A percentile compares a stretch with the other conserved stretches of the same genome.
These are phyloP conservation scores for Eucalyptus rudis DNA, from an alignment of 345 rosid genomes.

Conservation along the genomic window DNA sequence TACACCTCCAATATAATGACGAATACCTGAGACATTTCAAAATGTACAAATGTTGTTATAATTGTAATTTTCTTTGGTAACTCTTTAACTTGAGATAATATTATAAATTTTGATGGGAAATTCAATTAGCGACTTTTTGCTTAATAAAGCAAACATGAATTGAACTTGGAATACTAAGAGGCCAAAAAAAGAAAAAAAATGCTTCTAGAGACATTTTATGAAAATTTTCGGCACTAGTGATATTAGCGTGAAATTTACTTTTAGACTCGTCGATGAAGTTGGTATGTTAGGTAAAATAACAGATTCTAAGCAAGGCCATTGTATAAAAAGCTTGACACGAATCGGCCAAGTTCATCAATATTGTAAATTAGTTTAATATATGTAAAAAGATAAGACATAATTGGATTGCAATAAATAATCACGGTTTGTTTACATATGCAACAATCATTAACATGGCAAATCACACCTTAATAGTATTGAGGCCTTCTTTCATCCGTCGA, in stretches of 20 bases:
- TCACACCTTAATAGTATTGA: neutral
- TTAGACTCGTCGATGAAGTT: too few species aligned
- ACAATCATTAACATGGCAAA: neutral
- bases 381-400: too few species aligned
- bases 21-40: neutral
- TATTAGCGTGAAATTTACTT: too few species aligned
- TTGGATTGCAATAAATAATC: neutral
- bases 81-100: neutral
- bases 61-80: neutral
- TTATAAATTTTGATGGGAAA: neutral
- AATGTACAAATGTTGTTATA: neutral
- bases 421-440: neutral
- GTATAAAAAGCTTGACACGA: too few species aligned
- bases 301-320: too few species aligned
- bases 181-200: neutral
- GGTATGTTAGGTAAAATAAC: too few species aligned
- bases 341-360: too few species aligned
- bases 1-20: neutral
- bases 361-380: too few species aligned
- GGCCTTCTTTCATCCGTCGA: neutral
- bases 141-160: neutral
- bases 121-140: neutral
- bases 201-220: neutral
- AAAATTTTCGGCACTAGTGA: too few species aligned
- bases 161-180: neutral